Percentiles rank a stretch among this genome's conserved stretches.
Conservation (phyloP, 306 rosid genomes). For the Gastrolobium bilobum region DNA sequence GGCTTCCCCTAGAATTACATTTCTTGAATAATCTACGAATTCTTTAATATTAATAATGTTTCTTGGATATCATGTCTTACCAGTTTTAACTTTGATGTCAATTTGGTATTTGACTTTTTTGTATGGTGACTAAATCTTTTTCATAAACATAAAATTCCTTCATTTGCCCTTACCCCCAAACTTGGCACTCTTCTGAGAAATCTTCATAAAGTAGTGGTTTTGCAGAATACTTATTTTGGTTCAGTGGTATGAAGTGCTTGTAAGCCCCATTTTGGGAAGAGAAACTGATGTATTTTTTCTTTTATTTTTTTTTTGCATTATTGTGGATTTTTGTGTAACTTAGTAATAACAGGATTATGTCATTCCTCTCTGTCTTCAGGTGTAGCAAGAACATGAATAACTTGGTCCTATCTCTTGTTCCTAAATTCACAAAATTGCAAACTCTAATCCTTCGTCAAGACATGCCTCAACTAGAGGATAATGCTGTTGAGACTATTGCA, state of each 20-base stretch:
- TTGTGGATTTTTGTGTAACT: constrained; percentile 19
- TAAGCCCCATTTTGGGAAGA: not conserved
- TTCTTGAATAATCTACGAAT: not conserved
- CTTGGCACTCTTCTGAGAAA: not conserved
- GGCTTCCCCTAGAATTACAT: constrained; percentile 13
- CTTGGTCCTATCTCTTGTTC: constrained; percentile 82
- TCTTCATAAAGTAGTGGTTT: constrained; percentile 9
- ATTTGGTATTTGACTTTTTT: not conserved
- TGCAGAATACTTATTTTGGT: constrained; percentile 9
- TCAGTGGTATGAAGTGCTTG: not conserved
- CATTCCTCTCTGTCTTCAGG: constrained; percentile 61
- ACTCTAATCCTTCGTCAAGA: constrained; percentile 87
- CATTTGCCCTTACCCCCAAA: not conserved
- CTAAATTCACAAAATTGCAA: constrained; percentile 82
- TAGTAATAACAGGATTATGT: not conserved
- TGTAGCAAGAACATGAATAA: constrained; percentile 90
- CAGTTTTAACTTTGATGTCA: constrained; percentile 20
- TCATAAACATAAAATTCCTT: not conserved
- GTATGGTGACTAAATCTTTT: not conserved
- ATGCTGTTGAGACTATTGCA: constrained; percentile 79
- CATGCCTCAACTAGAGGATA: constrained; percentile 83
- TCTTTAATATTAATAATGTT: not conserved
- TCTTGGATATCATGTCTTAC: constrained; percentile 5
- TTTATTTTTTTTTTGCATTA: constrained; percentile 20
- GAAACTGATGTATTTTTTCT: not conserved